Base-by-base conservation (phyloP, 2,329 filamentous ascomycete genomes). In the Fusarium musae region DNA sequence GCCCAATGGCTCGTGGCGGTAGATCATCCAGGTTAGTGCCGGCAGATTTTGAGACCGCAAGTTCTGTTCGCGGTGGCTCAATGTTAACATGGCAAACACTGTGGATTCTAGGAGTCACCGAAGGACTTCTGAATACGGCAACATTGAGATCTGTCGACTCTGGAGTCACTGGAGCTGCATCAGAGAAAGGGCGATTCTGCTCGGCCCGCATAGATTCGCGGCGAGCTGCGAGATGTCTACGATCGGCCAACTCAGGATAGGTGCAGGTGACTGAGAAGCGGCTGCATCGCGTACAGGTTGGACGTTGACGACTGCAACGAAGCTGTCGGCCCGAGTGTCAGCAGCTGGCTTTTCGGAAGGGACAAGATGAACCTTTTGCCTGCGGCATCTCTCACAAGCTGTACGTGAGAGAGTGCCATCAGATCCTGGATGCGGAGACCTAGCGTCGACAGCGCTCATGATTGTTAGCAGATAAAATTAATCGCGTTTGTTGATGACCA, bases 261-360 rank as follows among this genome's bases (percentile, higher is more conserved):
- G 11, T 23, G 17, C 39, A 57, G 4, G n/a, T 10, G 12, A 57
- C 17, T 12, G 53, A 57, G 9, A 46, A 58, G n/a, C 30, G 54
- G 30, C 54, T 58, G 5, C 40, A 58, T 58, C 54, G 37, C 23
- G 28, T 34, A 17, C 54, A 58, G 13, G 28, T 58, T 44, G 54
- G 40, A 28, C 37, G 37, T 36, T 58, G 54, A 21, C 54, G 54
- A 21, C 54, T 58, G 16, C 54, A 58, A 7, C 54, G 54, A 34
- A 58, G 54, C 54, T 58, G 21, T 36, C 54, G 54, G 39, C 15
- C 54, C 54, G 54, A 44, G 15, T 11, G n/a, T 46, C 16, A 58
- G 54, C 9, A 32, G 12, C 2, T 6, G 11, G 3, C 9, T 11
- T 16, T 36, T 19, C 4, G 13, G 36, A 21, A 10, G 6, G 9